phyloP scores from a whole-genome alignment of 768 basidiomycete species.

The Lentinula boryana region DNA sequence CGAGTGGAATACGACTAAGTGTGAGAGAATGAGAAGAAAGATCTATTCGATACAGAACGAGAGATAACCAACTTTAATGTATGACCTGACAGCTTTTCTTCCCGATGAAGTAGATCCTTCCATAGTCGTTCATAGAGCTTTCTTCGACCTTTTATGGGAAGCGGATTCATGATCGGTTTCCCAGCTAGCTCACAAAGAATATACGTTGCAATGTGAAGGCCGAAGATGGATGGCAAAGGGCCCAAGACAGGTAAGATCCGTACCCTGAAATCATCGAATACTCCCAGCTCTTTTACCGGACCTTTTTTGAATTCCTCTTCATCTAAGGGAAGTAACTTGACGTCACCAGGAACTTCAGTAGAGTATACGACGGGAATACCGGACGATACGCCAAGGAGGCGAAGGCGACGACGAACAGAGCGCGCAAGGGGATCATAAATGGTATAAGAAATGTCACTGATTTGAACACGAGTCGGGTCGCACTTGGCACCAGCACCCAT shows the following conservation, averaged over 20 bases:
- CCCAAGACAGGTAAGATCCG: constrained; percentile 90
- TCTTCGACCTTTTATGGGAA: constrained; percentile 79
- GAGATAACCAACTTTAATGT: constrained; percentile 48
- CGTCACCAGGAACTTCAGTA: constrained; percentile 85
- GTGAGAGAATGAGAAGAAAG: neutral
- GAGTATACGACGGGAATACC: constrained; percentile 91
- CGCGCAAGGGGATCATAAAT: constrained; percentile 94
- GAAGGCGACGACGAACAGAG: constrained; percentile 75
- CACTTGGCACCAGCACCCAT: constrained; percentile 96
- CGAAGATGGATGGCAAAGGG: constrained; percentile 86
- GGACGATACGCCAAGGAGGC: constrained; percentile 50
- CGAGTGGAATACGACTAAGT: constrained; percentile 65
- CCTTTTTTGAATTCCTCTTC: constrained; percentile 93
- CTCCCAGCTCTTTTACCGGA: constrained; percentile 79
- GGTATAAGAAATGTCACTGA: constrained; percentile 89
- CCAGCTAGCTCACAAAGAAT: constrained; percentile 82
- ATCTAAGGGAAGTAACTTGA: constrained; percentile 83
- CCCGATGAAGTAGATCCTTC: constrained; percentile 69
- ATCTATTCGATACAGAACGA: neutral
- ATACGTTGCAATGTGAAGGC: constrained; percentile 84
- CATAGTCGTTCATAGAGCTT: constrained; percentile 80
- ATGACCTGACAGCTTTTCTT: constrained; percentile 59
- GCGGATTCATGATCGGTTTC: constrained; percentile 76
- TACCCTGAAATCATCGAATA: constrained; percentile 90
- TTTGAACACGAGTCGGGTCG: constrained; percentile 93